A percentile compares a stretch with the other conserved stretches of the same genome.
Conservation (phyloP, 371 early-diverging fungal species). For the Mucor lusitanicus region DNA sequence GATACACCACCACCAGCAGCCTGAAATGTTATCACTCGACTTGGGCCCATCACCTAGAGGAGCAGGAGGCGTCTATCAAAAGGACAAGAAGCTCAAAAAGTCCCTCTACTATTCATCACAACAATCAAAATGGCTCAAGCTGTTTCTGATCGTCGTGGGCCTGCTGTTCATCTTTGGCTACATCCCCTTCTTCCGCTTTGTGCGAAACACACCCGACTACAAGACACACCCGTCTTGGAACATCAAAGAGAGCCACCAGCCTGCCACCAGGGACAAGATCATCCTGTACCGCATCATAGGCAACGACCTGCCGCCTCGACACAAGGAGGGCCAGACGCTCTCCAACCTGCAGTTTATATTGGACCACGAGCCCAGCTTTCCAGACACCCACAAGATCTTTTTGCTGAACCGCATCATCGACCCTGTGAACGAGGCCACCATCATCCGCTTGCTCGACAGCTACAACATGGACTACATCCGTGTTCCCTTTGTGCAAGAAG, state of each 20-base stretch:
- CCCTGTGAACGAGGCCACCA: slow-evolving; percentile 56
- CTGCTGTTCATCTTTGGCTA: slow-evolving; percentile 26
- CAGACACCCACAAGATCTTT: slow-evolving; percentile 64
- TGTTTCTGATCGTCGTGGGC: slow-evolving; percentile 10
- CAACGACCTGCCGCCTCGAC: slow-evolving; percentile 74
- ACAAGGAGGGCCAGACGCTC: slow-evolving; percentile 67
- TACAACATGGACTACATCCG: slow-evolving; percentile 62
- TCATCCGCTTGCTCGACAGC: slow-evolving; percentile 56
- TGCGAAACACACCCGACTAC: slow-evolving; percentile 1
- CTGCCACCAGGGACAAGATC: slow-evolving; percentile 44
- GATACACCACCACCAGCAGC: background rate
- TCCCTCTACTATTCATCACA: background rate
- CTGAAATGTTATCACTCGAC: slow-evolving; percentile 25
- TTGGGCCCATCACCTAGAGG: slow-evolving; percentile 6
- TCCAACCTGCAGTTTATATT: slow-evolving; percentile 70
- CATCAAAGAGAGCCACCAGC: background rate
- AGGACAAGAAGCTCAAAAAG: slow-evolving; percentile 14
- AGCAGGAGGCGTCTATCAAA: slow-evolving; percentile 1
- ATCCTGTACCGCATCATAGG: slow-evolving; percentile 71
- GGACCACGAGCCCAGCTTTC: slow-evolving; percentile 65
- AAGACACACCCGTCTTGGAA: slow-evolving; percentile 7
- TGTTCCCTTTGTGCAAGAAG: slow-evolving; percentile 60
- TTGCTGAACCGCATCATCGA: slow-evolving; percentile 72
- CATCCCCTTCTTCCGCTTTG: slow-evolving; percentile 18
- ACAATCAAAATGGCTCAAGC: slow-evolving; percentile 21